These are phyloP conservation scores for Agaricus blazei DNA, from an alignment of 768 basidiomycete species.

Conservation along the genomic window DNA sequence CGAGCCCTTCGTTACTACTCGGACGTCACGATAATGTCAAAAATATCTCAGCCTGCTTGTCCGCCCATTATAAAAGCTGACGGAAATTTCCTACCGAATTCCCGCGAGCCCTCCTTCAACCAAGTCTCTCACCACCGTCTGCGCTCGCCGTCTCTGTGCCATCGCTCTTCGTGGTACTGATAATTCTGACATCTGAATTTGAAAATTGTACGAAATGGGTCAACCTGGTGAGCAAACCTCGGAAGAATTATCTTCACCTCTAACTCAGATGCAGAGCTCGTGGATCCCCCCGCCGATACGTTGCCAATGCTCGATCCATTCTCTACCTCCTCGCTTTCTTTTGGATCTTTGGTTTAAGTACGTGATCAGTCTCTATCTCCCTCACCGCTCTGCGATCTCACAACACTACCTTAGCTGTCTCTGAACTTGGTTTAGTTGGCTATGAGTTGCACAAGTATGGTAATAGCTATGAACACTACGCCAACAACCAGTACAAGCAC, in stretches of 20 bases:
- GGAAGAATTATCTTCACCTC: neutral
- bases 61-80: no score
- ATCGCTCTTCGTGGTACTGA: neutral
- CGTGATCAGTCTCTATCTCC: constrained; percentile 3
- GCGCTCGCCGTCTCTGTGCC: neutral
- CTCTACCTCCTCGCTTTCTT: constrained; percentile 19
- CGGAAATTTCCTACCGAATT: neutral
- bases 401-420: constrained; percentile 15
- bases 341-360: constrained; percentile 23
- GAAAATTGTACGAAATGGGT: neutral
- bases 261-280: neutral
- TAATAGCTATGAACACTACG: constrained; percentile 19
- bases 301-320: neutral
- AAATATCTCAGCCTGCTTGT: no score
- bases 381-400: neutral
- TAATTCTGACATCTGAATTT: neutral
- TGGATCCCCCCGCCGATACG: neutral
- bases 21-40: no score
- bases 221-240: neutral
- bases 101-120: neutral
- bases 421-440: constrained; percentile 25
- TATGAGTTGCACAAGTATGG: constrained; percentile 26
- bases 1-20: no score
- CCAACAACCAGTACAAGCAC: constrained; percentile 24
- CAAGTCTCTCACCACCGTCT: neutral